A percentile compares a stretch with the other conserved stretches of the same genome.
Conservation (phyloP, 2,329 filamentous ascomycete genomes). For the Chrysoporthe austroafricana region DNA sequence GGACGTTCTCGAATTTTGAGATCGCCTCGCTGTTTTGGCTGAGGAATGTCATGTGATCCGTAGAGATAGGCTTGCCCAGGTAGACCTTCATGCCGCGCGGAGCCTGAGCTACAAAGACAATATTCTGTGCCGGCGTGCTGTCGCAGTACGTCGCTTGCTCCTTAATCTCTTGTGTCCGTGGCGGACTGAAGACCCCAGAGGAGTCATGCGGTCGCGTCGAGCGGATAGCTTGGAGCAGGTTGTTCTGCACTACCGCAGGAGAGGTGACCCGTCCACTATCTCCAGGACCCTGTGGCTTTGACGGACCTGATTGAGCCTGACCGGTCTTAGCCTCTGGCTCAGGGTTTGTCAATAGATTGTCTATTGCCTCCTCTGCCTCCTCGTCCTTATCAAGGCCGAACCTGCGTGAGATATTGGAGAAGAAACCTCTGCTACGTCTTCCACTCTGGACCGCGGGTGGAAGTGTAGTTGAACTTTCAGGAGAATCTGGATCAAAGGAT, state of each 20-base stretch:
- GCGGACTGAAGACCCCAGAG: slow-evolving; percentile 71
- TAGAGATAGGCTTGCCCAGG: slow-evolving; percentile 58
- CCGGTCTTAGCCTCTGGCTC: slow-evolving; percentile 31
- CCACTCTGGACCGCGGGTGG: slow-evolving; percentile 39
- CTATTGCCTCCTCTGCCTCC: slow-evolving; percentile 45
- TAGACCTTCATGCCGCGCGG: slow-evolving; percentile 76
- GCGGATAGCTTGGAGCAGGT: slow-evolving; percentile 77
- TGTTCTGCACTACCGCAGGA: slow-evolving; percentile 66
- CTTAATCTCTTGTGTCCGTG: slow-evolving; percentile 72
- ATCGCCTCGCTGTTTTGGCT: slow-evolving; percentile 63
- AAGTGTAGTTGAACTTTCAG: slow-evolving; percentile 46
- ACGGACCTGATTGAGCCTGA: slow-evolving; percentile 19
- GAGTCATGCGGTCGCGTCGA: slow-evolving; percentile 79
- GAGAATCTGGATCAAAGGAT: slow-evolving; percentile 67
- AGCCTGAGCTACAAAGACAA: slow-evolving; percentile 71
- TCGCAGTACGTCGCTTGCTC: slow-evolving; percentile 90
- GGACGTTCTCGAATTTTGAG: slow-evolving; percentile 69
- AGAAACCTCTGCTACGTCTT: slow-evolving; percentile 60
- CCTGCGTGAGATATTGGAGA: slow-evolving; percentile 69
- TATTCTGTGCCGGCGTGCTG: slow-evolving; percentile 71
- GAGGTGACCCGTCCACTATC: slow-evolving; percentile 61
- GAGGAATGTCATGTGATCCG: slow-evolving; percentile 61
- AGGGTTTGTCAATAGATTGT: slow-evolving; percentile 47
- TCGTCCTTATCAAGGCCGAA: slow-evolving; percentile 67
- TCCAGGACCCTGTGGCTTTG: slow-evolving; percentile 30